Base-by-base conservation (phyloP, 1,284 basidiomycete genomes). In the Marasmius sp. region DNA sequence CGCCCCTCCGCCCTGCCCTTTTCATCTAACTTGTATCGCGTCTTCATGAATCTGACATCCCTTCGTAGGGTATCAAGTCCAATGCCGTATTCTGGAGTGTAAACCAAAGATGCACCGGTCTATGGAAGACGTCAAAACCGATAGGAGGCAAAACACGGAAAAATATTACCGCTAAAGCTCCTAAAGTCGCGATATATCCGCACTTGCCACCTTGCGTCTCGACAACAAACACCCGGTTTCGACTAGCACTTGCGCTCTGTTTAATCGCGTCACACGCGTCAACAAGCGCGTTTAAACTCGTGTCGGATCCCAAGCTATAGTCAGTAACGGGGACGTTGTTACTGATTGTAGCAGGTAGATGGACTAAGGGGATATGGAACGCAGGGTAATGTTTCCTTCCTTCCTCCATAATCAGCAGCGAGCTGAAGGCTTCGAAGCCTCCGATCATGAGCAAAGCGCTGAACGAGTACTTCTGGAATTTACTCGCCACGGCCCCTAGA, bases 281-380 rank as follows among this genome's bases (percentile, higher is more conserved):
- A 43, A 98, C 95, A n/a, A 99, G 83, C 1, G 95, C 95, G 72
- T 98, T 98, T 81, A 99, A 81, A 73, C 92, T 94, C 38, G 97
- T 99, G 73, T 99, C 97, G 65, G 90, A 93, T 14, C 97, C 97
- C 59, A 99, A 79, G 73, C 94, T 96, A 75, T 94, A 95, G 75
- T 99, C 96, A 61, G 95, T 98, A 79, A 98, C 76, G 1, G 97
- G 97, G 6, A 99, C 95, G 69, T 99, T 99, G 81, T 99, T 99
- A 66, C 93, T 95, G 71, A 99, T 91, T 53, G 96, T 98, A 37
- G 96, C 96, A 1, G 95, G 95, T 4, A 98, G 81, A 72, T 97
- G 94, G 41, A 89, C 89, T 85, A 97, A 92, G 33, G 95, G 95
- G 66, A 98, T 93, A 68, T 95, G 89, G 82, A 98, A 94, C 57